Evolutionary conservation across 176 grass and related monocot species (phyloP).

Genomic region (Bolboschoenus planiculmis): DNA sequence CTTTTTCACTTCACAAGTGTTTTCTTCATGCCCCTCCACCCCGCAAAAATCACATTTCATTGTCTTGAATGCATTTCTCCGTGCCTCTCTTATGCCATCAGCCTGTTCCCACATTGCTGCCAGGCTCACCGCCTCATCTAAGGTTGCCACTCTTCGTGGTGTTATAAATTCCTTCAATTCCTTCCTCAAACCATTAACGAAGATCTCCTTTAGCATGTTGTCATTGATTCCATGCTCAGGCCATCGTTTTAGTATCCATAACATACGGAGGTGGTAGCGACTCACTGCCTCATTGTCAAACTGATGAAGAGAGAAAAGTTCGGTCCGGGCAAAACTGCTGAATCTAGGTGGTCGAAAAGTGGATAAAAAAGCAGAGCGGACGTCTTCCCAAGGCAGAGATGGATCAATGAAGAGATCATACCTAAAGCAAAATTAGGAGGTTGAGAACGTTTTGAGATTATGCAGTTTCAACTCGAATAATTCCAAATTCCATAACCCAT

Average conservation of each 20-base stretch:
- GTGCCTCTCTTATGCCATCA: slow-evolving; percentile 7
- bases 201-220: background rate
- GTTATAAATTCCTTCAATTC: slow-evolving; percentile 4
- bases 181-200: background rate
- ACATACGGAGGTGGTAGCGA: background rate
- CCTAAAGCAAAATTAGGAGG: background rate
- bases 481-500: too few species aligned
- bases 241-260: background rate
- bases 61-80: background rate
- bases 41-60: slow-evolving; percentile 11
- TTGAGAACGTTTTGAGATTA: background rate
- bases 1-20: background rate
- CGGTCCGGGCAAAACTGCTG: background rate
- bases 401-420: background rate
- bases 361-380: background rate
- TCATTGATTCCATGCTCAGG: background rate
- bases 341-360: background rate
- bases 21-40: slow-evolving; percentile 6
- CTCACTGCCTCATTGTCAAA: background rate
- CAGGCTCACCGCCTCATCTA: background rate
- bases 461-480: too few species aligned
- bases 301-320: background rate
- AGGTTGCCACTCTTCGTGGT: background rate
- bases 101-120: background rate
- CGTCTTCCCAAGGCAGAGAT: background rate